Base-by-base conservation (phyloP, 345 rosid species). In the Stellera chamaejasme region DNA sequence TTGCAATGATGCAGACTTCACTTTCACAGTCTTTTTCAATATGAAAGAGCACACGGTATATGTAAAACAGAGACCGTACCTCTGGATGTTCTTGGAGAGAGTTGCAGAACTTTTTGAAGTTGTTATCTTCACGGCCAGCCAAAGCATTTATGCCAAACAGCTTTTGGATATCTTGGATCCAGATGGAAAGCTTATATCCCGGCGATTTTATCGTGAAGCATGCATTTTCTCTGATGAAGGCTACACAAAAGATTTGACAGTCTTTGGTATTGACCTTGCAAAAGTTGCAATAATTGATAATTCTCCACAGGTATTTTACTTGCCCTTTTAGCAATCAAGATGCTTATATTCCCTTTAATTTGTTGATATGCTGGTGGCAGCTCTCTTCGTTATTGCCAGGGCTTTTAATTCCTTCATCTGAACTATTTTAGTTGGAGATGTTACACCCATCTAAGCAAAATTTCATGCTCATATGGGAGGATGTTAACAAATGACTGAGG, bases 201-300 rank as follows among this genome's bases (percentile, higher is more conserved):
- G 67, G 27, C 77, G 88, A 41, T 76, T 77, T 67, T 90, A 87
- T 74, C 97, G 94, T 2, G 96, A 90, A 66, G 85, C 97, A 3
- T 90, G 96, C 81, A 80, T 83, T 67, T 79, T 83, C 70, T 77
- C 72, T 27, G 94, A 87, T 59, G 97, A 94, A 72, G 83, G 80
- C 66, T 87, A 90, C 81, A 90, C 91, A 15, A 90, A 90, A 78
- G 97, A 90, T 74, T 77, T 90, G 81, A 83, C 86, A 65, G 79
- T 90, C 64, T 76, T 90, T 73, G 97, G 94, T 68, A 80, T 90
- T 74, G 97, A 90, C 77, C 84, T 87, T 54, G 91, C 97, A 61
- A 87, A 90, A 75, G 85, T 90, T 76, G 96, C 94, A 50, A 85
- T 90, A 51, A 74, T 90, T 83, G 97, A 90, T 75, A 90, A 90